Evolutionary conservation across 2,329 filamentous ascomycete genomes (phyloP).

Genomic region (Colletotrichum eleusines): DNA sequence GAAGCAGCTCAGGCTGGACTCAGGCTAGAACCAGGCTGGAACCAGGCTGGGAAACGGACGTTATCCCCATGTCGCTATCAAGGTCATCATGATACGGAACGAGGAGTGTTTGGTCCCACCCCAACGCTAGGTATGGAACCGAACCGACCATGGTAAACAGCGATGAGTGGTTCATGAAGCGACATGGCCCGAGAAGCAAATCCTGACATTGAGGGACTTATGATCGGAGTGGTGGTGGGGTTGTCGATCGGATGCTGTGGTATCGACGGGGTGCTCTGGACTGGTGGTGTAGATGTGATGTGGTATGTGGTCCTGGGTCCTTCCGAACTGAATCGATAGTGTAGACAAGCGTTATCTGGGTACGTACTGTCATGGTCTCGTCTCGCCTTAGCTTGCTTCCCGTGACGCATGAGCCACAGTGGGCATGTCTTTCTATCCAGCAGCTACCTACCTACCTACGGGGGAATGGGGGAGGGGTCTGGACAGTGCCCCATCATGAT

Average conservation of each 20-base stretch:
- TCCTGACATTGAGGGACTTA: not conserved
- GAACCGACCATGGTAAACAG: not conserved
- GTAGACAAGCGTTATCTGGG: no score
- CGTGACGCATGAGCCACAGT: slow-evolving; percentile 1
- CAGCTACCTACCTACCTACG: no score
- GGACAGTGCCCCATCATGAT: no score
- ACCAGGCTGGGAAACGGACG: no score
- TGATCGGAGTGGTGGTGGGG: not conserved
- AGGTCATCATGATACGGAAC: not conserved
- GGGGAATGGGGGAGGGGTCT: no score
- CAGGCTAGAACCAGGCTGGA: not conserved
- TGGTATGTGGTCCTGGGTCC: no score
- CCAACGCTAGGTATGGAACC: not conserved
- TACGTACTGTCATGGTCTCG: not conserved
- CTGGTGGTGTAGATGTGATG: not conserved
- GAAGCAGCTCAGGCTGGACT: not conserved
- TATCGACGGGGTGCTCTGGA: not conserved
- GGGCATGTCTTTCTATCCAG: not conserved
- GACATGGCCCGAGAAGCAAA: not conserved
- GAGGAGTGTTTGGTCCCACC: not conserved
- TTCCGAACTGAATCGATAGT: not conserved
- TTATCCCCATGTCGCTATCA: no score
- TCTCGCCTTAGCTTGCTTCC: slow-evolving; percentile 24
- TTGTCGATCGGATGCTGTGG: not conserved
- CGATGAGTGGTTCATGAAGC: not conserved